Base-by-base conservation (phyloP, 2,329 filamentous ascomycete species). In the Aspergillus persii region DNA sequence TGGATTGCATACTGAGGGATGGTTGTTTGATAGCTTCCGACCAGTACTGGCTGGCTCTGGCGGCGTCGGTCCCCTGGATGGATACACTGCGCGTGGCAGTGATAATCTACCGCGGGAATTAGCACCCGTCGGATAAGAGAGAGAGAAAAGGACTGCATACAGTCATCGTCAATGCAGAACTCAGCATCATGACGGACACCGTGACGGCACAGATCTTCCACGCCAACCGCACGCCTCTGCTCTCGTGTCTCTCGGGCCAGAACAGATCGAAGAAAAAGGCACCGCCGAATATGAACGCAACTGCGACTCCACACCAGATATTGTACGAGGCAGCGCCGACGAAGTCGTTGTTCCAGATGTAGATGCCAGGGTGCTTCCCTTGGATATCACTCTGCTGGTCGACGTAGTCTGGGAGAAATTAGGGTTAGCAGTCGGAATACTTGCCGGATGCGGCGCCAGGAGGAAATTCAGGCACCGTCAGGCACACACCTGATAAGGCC, bases 221-320 rank as follows among this genome's bases (percentile, higher is more conserved):
- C 0, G 83, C 80, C n/a, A 79, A 64, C 52, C 80, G 79, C 3
- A 86, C 82, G 23, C 74, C 68, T 23, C 61, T 68, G 3, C 75
- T 79, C 61, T 86, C 84, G 8, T 76, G 69, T 51, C 84, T 77
- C 54, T 83, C 82, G 0, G 84, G 84, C 82, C 83, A 86, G 73
- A 86, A 85, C 3, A 86, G 78, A 66, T 86, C 84, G 71, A 86
- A 85, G 76, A 86, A 86, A 75, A 86, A 86, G 0, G 80, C 84
- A 0, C 80, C 79, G 26, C 83, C 83, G 65, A 86, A 86, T 65
- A 86, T 81, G 50, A 80, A 83, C 12, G 83, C 83, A 8, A 85
- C 80, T 18, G 80, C 83, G 33, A 86, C 76, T 23, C 84, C 84
- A 7, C 83, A 79, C 61, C 84, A 85, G 66, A 86, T 84, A 67